Percentiles rank a stretch among this genome's conserved stretches.
Evolutionary conservation across 495 filamentous ascomycete genomes (phyloP).

Genomic region (Monascus purpureus): DNA sequence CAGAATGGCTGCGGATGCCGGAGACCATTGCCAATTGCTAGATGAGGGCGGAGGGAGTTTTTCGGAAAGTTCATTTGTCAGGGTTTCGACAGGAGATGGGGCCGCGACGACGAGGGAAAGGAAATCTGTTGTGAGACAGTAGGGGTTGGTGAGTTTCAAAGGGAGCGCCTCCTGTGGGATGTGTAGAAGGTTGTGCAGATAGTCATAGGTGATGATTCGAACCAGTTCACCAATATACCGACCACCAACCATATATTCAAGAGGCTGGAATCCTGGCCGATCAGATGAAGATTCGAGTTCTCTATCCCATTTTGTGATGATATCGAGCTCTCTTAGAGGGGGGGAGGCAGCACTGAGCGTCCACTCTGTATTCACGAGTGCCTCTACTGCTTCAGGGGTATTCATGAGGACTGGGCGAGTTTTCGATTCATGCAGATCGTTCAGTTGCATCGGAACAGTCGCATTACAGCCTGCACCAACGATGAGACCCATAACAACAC

Average conservation of each 20-base stretch:
- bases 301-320: constrained; percentile 53
- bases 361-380: constrained; percentile 71
- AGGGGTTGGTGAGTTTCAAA: constrained; percentile 28
- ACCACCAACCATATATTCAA: constrained; percentile 70
- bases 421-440: constrained; percentile 46
- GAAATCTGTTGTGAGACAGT: constrained; percentile 52
- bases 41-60: constrained; percentile 31
- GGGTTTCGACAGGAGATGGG: constrained; percentile 15
- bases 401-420: constrained; percentile 16
- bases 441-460: constrained; percentile 50
- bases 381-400: constrained; percentile 27
- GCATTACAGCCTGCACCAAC: constrained; percentile 68
- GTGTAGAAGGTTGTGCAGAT: constrained; percentile 28
- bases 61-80: constrained; percentile 29
- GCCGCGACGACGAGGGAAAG: constrained; percentile 42
- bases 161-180: constrained; percentile 24
- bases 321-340: constrained; percentile 40
- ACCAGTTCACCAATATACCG: constrained; percentile 63
- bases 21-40: constrained; percentile 38
- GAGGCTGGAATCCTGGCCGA: constrained; percentile 60
- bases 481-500: constrained; percentile 60
- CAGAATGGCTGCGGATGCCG: constrained; percentile 36
- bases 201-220: constrained; percentile 49
- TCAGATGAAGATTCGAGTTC: constrained; percentile 44
- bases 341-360: constrained; percentile 51